Base-by-base conservation (phyloP, 2,329 filamentous ascomycete species). In the Fusarium avenaceum region DNA sequence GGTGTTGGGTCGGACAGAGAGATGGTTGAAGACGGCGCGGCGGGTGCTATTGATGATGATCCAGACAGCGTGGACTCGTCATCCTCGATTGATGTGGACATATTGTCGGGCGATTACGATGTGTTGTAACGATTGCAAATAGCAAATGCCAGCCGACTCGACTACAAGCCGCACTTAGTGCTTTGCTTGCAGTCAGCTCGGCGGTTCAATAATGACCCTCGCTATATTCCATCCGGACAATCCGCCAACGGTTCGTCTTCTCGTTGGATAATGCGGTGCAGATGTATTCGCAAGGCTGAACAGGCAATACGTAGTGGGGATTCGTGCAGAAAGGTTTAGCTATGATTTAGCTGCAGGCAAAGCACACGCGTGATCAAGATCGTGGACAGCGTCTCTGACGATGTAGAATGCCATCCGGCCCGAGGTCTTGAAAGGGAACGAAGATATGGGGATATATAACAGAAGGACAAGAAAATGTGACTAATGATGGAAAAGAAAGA, bases 151-250 rank as follows among this genome's bases (percentile, higher is more conserved):
- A 60, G 50, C 62, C 63, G 63, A 57, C 39, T 57, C 53, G 47
- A 67, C 67, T 60, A 70, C 69, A 60, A 60, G 56, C 58, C 48
- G 69, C 59, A 66, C 53, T 52, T 35, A 54, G 59, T 63, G 54
- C 62, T 57, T 46, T 54, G 56, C 60, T 56, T 72, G 72, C 66
- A 65, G 68, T 64, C 65, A 68, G 65, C 60, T 65, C 65, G 72
- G 63, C 69, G 63, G 49, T 60, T 67, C 52, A 65, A 57, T 62
- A 45, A 60, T 40, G 45, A 58, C 63, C 62, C 64, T 58, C 43
- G 70, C 49, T 63, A 38, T 65, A 52, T 49, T 74, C 72, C 72
- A 75, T 74, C 47, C 65, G 57, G 50, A 52, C 61, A 63, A 63
- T 65, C 39, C 56, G 54, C 63, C 47, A 53, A 49, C 30, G 40